phyloP scores from a whole-genome alignment of 306 rosid genomes.

The Vigna hirtella region DNA sequence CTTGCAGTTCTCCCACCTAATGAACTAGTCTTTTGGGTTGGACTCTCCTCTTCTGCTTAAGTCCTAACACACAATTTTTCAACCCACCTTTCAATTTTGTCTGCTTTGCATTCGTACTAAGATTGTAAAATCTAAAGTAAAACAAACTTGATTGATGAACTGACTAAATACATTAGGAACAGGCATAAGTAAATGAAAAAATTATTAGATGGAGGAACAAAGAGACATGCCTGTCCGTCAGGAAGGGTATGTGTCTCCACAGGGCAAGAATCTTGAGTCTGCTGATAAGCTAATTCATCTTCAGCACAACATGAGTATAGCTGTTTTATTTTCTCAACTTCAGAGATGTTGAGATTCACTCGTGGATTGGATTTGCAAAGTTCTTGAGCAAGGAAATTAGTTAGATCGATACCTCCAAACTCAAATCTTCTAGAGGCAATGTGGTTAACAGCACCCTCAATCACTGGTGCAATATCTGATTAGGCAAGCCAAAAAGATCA shows the following conservation, averaged over 20 bases:
- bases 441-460: conserved; percentile 99
- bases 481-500: conserved; percentile 41
- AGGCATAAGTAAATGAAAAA: conserved; percentile 31
- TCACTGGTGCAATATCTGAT: conserved; percentile 94
- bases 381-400: conserved; percentile 84
- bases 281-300: conserved; percentile 86
- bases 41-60: too few relatives aligned
- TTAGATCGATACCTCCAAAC: conserved; percentile 90
- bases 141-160: conserved; percentile 36
- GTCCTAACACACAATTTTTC: not conserved
- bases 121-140: conserved; percentile 9
- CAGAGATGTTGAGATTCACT: conserved; percentile 73
- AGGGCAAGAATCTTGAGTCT: conserved; percentile 65
- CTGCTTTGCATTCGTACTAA: not conserved
- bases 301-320: conserved; percentile 90
- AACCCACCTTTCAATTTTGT: conserved; percentile 21
- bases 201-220: not conserved
- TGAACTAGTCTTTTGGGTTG: too few relatives aligned
- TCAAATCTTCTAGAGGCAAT: conserved; percentile 97
- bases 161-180: conserved; percentile 26
- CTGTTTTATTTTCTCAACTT: conserved; percentile 90
- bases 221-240: conserved; percentile 90
- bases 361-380: conserved; percentile 82
- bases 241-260: conserved; percentile 89
- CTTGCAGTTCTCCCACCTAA: too few relatives aligned